A percentile compares a stretch with the other conserved stretches of the same genome.
Evolutionary conservation across 495 filamentous ascomycete species (phyloP).

Genomic region (Tuber magnatum): DNA sequence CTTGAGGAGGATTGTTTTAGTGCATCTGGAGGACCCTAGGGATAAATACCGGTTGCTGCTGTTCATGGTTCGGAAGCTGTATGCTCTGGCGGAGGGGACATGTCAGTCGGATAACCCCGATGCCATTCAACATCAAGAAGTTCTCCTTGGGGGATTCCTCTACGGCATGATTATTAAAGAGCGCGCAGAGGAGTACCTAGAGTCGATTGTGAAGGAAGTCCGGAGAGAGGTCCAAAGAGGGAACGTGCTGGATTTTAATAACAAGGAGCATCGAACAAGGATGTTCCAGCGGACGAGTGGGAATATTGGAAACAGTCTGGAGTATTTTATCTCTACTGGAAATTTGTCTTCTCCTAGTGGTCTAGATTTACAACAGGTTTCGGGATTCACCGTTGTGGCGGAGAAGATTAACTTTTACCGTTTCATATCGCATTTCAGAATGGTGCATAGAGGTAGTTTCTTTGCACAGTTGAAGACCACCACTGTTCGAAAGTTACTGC

Average conservation of each 20-base stretch:
- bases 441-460: conserved; percentile 98
- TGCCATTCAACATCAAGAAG: conserved; percentile 88
- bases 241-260: conserved; percentile 41
- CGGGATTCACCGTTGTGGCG: conserved; percentile 91
- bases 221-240: conserved; percentile 44
- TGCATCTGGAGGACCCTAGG: conserved; percentile 70
- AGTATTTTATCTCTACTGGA: conserved; percentile 94
- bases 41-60: conserved; percentile 93
- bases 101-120: conserved; percentile 92
- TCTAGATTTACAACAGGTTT: conserved; percentile 85
- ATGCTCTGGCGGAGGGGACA: conserved; percentile 82
- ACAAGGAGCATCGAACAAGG: conserved; percentile 67
- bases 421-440: conserved; percentile 98
- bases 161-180: conserved; percentile 96
- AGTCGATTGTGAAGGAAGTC: conserved; percentile 64
- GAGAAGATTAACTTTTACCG: conserved; percentile 99
- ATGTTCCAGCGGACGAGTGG: conserved; percentile 75
- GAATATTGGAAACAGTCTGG: conserved; percentile 73
- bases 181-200: conserved; percentile 77
- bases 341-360: conserved; percentile 86
- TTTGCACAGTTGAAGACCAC: conserved; percentile 97
- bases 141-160: conserved; percentile 83
- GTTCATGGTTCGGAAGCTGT: conserved; percentile 94
- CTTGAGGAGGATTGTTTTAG: conserved; percentile 77
- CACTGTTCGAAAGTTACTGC: conserved; percentile 86